Base-by-base conservation (phyloP, 1,139 yeast species). In the Debaryomycetaceae sp. region DNA sequence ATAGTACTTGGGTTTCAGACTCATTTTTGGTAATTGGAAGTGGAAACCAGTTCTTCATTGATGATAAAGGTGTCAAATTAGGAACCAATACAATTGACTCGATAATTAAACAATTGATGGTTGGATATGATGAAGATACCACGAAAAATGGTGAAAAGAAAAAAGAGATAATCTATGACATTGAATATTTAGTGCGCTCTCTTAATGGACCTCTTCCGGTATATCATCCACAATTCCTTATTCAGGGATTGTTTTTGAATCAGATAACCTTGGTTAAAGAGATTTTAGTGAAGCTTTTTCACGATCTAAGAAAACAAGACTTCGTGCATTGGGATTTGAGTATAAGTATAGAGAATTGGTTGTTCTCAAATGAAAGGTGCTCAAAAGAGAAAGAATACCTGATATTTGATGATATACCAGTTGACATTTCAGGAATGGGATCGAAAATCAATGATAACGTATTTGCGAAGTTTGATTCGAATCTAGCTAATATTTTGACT, bases 141-240 rank as follows among this genome's bases (percentile, higher is more conserved):
- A 45, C 73, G 44, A 52, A 51, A 26, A 81, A 79, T 46, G 51
- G 45, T 13, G 35, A 45, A 31, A 40, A 30, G 24, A 41, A 42
- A 11, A 58, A 54, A 38, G 62, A 61, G 31, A 51, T 61, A 29
- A 48, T 47, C 4, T 64, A 55, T 42, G 70, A 65, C 42, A 61
- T 70, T 17, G 59, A 64, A 24, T 77, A 87, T 51, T 70, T 89
- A 41, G 87, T 86, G 34, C 68, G 87, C 14, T 82, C 88, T 1
- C 64, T 92, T 40, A 89, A 89, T 62, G 96, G 97, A 22, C 94
- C 95, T 0, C 61, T 92, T 29, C 97, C 98, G 0, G 65, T 89
- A 1, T 92, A 87, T 53, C 98, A 92, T 55, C 98, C 98, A 0
- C 96, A 89, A 58, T 75, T 88, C 44, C 64, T 92, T 33, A 83